Evolutionary conservation across 805 yeast genomes (phyloP), one percentile per base, ranked within the genome.

Genomic region (Myxozyma geophila): DNA sequence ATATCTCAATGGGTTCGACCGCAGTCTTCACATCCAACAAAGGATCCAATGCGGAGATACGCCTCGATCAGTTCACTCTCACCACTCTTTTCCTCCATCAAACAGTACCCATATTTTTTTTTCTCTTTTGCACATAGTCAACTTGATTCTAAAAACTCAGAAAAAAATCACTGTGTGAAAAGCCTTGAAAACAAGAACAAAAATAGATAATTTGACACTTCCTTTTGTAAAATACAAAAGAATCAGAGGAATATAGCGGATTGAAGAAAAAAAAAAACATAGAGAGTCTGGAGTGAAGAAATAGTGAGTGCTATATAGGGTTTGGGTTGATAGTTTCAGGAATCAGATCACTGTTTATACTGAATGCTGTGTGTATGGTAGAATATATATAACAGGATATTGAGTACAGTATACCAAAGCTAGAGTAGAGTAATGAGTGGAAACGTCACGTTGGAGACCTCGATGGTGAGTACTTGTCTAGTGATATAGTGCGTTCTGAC

Each of bases 31-130:
- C 35, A 13, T 60, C 47, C 19, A 35, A 28, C 40, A 28, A 53
- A 47, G 44, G 47, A 39, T 60, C 63, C 63, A 46, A 60, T 54
- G 63, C 63, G 63, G 63, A 60, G 63, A 60, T 60, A 60, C 63
- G 35, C 63, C 59, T 35, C 50, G 63, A 60, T 49, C 56, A 46
- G 51, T 52, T 54, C 21, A 9, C 37, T 60, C 56, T 28, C 41
- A 47, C 56, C 55, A 41, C 53, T 28, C 55, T 8, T 35, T 19
- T 19, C 33, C 35, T 12, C 37, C 37, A 19, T 7, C 17, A 37
- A 40, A 17, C 57, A 40, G 12, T 41, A 7, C 39, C 35, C 48
- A 40, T 46, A 21, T 13, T 9, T 33, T 46, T 46, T 3, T 46
- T 3, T 15, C 33, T 41, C 39, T 15, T 33, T 17, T 50, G 9